These are phyloP conservation scores for Hypomyces perniciosus DNA, from an alignment of 2,329 filamentous ascomycete genomes.

Conservation along the genomic window DNA sequence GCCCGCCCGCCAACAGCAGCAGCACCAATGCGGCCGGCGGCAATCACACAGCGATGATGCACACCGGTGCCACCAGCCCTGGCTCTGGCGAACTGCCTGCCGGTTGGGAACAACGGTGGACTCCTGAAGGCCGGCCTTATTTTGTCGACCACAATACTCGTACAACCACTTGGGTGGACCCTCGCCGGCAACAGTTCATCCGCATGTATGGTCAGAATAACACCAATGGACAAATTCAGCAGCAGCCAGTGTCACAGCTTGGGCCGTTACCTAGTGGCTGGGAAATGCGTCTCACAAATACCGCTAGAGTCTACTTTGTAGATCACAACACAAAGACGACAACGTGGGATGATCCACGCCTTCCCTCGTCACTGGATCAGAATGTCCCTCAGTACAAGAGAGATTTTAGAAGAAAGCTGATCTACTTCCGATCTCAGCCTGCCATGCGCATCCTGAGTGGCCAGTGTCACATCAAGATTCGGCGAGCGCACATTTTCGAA, in stretches of 20 bases:
- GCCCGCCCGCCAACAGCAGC: conserved; percentile 15
- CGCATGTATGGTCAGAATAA: conserved; percentile 94
- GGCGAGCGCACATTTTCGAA: conserved; percentile 95
- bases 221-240: conserved; percentile 81
- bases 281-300: conserved; percentile 99
- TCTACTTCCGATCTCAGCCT: conserved; percentile 98
- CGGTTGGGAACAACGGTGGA: conserved; percentile 94
- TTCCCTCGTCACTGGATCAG: conserved; percentile 94
- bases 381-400: conserved; percentile 99
- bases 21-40: conserved; percentile 30
- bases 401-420: conserved; percentile 94
- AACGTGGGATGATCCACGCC: conserved; percentile 93
- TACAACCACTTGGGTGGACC: conserved; percentile 98
- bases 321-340: conserved; percentile 99
- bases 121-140: conserved; percentile 89
- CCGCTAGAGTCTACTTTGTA: conserved; percentile 95
- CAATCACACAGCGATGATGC: conserved; percentile 73
- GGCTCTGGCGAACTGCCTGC: conserved; percentile 91
- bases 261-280: conserved; percentile 93
- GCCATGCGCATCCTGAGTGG: conserved; percentile 91
- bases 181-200: conserved; percentile 94
- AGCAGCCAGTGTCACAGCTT: conserved; percentile 94
- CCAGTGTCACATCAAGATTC: conserved; percentile 96
- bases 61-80: conserved; percentile 85
- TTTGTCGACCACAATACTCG: conserved; percentile 98